Conservation (phyloP, 495 filamentous ascomycete genomes). For the Neurospora africana region DNA sequence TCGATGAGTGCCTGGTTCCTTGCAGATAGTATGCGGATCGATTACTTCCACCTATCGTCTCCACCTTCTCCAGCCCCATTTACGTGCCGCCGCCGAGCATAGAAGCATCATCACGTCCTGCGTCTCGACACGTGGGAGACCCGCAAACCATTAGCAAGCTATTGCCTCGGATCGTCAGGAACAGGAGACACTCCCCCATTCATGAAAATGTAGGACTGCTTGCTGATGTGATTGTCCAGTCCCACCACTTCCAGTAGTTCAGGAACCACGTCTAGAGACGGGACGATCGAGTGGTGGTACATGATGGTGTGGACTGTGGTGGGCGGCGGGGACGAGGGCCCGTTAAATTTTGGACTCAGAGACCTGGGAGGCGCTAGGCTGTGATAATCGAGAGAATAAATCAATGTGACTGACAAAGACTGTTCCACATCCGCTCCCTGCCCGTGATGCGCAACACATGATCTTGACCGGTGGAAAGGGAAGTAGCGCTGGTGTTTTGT, state of each 20-base stretch:
- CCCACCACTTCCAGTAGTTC: background rate
- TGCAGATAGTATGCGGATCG: background rate
- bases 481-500: background rate
- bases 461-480: background rate
- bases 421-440: background rate
- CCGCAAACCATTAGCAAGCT: background rate
- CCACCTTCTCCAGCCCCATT: background rate
- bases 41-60: background rate
- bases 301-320: background rate
- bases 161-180: background rate
- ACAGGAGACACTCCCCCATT: background rate
- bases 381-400: background rate
- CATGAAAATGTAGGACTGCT: background rate
- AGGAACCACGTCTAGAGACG: background rate
- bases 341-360: background rate
- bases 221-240: background rate
- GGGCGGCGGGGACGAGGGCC: background rate
- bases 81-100: background rate
- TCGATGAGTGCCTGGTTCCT: background rate
- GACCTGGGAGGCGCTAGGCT: background rate
- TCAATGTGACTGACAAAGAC: background rate
- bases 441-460: background rate
- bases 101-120: background rate
- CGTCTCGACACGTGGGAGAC: background rate
- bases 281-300: background rate